Base-by-base conservation (phyloP, 768 basidiomycete genomes). In the Trametes villosa region DNA sequence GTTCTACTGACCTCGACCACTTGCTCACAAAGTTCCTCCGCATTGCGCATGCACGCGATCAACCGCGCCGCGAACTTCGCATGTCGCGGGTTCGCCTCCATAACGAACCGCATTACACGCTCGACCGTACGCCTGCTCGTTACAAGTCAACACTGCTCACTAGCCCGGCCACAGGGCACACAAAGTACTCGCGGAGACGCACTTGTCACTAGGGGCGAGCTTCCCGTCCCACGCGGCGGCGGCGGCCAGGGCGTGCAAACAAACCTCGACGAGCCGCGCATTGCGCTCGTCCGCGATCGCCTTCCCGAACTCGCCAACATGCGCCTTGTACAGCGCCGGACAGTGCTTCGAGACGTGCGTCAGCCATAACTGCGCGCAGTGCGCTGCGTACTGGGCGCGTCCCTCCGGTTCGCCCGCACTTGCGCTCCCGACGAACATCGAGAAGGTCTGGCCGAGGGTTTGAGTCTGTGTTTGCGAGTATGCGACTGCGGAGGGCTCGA, bases 1-100 rank as follows among this genome's bases (percentile, higher is more conserved):
- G n/a, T n/a, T n/a, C n/a, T n/a, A 46, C 80, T 51, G 64, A 94
- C 95, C 65, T 91, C 84, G 30, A 94, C 78, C 11, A 92, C 77
- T 11, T 83, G 74, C 1, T 72, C 69, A 63, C 87, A 86, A 1
- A 78, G 63, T 2, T 81, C 76, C 8, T 79, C 79, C 15, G 81
- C 77, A 45, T 84, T 79, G 65, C 82, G 84, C 38, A 80, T 79
- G 53, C 81, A 82, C 1, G 87, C 83, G 22, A 96, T 69, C 33
- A 91, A 78, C 22, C 94, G 83, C 2, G 91, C 86, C 1, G 94
- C 91, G 71, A 92, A 96, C 72, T 98, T 98, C 20, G 93, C 90
- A 62, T 88, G 85, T 22, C 83, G 81, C 26, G 79, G 76, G 53
- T 89, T 83, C 4, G 83, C 79, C 26, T 84, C 84, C 30, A 86